Evolutionary conservation across 208 protist species (phyloP).

Genomic region (Naegleria gruberi): DNA sequence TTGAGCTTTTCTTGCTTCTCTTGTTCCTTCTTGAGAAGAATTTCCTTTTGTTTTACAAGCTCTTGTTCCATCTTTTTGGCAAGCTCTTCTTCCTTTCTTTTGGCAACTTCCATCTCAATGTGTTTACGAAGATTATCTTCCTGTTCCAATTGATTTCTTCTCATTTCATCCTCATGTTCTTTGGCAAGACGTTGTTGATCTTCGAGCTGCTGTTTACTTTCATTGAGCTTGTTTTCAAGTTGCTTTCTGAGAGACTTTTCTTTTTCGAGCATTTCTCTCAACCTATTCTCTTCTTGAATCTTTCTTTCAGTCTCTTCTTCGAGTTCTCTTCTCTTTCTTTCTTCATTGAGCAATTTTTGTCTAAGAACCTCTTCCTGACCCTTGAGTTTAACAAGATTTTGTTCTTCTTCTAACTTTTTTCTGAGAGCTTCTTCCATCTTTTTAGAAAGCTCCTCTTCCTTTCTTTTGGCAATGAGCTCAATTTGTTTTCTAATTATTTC

Average conservation of each 20-base stretch:
- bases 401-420: not conserved
- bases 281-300: not conserved
- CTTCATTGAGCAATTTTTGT: not conserved
- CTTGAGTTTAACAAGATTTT: not conserved
- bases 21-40: no score
- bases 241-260: not conserved
- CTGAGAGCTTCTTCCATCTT: not conserved
- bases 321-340: not conserved
- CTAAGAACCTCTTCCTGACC: not conserved
- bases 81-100: no score
- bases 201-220: not conserved
- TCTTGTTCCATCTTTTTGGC: no score
- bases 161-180: not conserved
- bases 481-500: no score
- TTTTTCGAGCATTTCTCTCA: not conserved
- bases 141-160: not conserved
- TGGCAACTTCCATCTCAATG: not conserved
- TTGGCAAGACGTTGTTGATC: not conserved
- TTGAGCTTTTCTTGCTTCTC: no score
- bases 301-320: not conserved
- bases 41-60: no score
- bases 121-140: not conserved
- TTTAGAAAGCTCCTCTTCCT: not conserved
- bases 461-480: no score
- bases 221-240: not conserved